Evolutionary conservation across 371 early-diverging fungal species (phyloP).

Genomic region (Globomyces sp.): DNA sequence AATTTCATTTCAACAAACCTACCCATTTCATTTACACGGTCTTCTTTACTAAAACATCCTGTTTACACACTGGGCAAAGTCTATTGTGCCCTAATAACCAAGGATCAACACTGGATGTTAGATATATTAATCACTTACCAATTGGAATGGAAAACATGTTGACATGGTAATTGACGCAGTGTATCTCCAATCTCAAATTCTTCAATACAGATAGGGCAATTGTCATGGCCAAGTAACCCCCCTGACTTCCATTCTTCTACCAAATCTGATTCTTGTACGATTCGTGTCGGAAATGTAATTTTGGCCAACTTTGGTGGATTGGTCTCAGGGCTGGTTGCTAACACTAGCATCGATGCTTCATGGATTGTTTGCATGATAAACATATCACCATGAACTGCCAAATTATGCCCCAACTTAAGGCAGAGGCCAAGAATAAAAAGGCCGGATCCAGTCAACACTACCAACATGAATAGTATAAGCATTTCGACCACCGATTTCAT

Average conservation of each 20-base stretch:
- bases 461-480: constrained; percentile 20
- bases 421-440: constrained; percentile 15
- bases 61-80: constrained; percentile 50
- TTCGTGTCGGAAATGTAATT: constrained; percentile 18
- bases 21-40: too few relatives aligned
- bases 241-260: constrained; percentile 13
- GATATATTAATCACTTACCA: constrained; percentile 30
- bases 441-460: constrained; percentile 13
- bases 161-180: constrained; percentile 44
- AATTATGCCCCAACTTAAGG: constrained; percentile 16
- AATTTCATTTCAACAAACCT: too few relatives aligned
- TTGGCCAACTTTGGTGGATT: constrained; percentile 15
- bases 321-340: constrained; percentile 3
- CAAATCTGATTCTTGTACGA: constrained; percentile 17
- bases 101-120: constrained; percentile 39
- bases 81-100: constrained; percentile 48
- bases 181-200: constrained; percentile 39
- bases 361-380: constrained; percentile 16
- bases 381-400: constrained; percentile 4
- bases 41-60: constrained; percentile 28
- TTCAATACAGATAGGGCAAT: constrained; percentile 51
- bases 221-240: constrained; percentile 12
- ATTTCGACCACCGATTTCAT: constrained; percentile 10
- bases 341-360: constrained; percentile 18
- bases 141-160: constrained; percentile 40